These are phyloP conservation scores for Colletotrichum liriopes DNA, from an alignment of 2,329 filamentous ascomycete species.

Conservation along the genomic window DNA sequence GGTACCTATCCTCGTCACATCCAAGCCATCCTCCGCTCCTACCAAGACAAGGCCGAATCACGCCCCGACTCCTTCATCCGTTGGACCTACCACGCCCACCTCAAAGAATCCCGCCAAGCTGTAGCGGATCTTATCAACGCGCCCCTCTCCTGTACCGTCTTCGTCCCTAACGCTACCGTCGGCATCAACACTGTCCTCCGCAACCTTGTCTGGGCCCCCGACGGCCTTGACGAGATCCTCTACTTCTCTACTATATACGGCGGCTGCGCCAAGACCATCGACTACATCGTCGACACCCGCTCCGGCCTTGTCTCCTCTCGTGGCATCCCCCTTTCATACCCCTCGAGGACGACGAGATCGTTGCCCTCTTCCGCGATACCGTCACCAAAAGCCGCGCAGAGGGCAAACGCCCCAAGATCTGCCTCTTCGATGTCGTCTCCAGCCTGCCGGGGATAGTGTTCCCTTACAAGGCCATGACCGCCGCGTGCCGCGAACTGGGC, in stretches of 20 bases:
- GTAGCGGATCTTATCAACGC: slow-evolving; percentile 78
- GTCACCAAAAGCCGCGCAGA: slow-evolving; percentile 67
- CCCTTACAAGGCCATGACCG: slow-evolving; percentile 80
- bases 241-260: slow-evolving; percentile 87
- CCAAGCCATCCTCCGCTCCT: slow-evolving; percentile 71
- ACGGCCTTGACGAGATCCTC: slow-evolving; percentile 84
- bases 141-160: slow-evolving; percentile 77
- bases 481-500: slow-evolving; percentile 75
- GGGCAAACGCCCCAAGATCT: slow-evolving; percentile 77
- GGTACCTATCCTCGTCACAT: slow-evolving; percentile 80
- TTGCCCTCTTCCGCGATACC: slow-evolving; percentile 72
- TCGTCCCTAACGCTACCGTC: slow-evolving; percentile 86
- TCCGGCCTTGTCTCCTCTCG: slow-evolving; percentile 59
- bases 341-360: slow-evolving; percentile 76
- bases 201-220: slow-evolving; percentile 76
- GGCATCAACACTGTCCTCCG: slow-evolving; percentile 86
- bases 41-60: slow-evolving; percentile 77
- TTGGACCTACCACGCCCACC: slow-evolving; percentile 73
- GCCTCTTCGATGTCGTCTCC: slow-evolving; percentile 85
- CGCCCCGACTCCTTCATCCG: slow-evolving; percentile 84
- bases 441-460: slow-evolving; percentile 85
- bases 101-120: slow-evolving; percentile 76
- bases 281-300: slow-evolving; percentile 79
- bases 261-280: slow-evolving; percentile 81
- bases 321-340: slow-evolving; percentile 76